A percentile compares a stretch with the other conserved stretches of the same genome.
Evolutionary conservation across 2,329 filamentous ascomycete genomes (phyloP).

Genomic region (Amylocarpus encephaloides): DNA sequence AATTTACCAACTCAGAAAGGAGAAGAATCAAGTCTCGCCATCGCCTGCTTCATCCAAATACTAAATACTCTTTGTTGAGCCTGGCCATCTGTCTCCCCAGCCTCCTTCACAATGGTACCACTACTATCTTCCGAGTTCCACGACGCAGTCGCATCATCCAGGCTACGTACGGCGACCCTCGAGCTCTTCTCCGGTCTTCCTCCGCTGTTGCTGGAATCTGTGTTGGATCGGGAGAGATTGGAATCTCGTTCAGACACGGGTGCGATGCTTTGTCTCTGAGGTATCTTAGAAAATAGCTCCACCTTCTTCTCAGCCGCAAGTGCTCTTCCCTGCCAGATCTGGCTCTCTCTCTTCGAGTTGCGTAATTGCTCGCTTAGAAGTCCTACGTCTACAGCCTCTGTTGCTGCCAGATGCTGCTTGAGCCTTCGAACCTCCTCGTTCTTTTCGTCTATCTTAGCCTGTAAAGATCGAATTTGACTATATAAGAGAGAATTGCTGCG

Average conservation of each 20-base stretch:
- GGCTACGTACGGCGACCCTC: conserved; percentile 14
- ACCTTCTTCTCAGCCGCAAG: conserved; percentile 49
- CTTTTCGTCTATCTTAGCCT: conserved; percentile 40
- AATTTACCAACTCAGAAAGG: too few species aligned
- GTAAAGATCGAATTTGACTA: conserved; percentile 43
- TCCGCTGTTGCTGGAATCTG: conserved; percentile 1
- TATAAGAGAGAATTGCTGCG: conserved; percentile 36
- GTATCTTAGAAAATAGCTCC: conserved; percentile 29
- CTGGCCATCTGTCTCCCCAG: not conserved
- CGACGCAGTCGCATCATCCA: conserved; percentile 13
- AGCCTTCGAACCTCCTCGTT: conserved; percentile 42
- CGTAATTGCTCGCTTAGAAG: conserved; percentile 44
- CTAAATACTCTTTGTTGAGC: conserved; percentile 9
- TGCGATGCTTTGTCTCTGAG: not conserved
- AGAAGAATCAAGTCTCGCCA: not conserved
- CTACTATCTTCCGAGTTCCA: conserved; percentile 18
- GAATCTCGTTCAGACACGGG: conserved; percentile 2
- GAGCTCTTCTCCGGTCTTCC: not conserved
- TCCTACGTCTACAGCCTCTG: conserved; percentile 38
- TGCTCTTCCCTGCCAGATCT: conserved; percentile 49
- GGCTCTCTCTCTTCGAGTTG: conserved; percentile 36
- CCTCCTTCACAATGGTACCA: conserved; percentile 21
- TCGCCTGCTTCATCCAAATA: conserved; percentile 6
- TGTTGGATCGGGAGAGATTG: conserved; percentile 3
- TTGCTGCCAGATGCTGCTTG: conserved; percentile 40